Evolutionary conservation across 192 early-diverging fungal species (phyloP), one percentile per base, ranked within the genome.

Genomic region (Spizellomyces punctatus): DNA sequence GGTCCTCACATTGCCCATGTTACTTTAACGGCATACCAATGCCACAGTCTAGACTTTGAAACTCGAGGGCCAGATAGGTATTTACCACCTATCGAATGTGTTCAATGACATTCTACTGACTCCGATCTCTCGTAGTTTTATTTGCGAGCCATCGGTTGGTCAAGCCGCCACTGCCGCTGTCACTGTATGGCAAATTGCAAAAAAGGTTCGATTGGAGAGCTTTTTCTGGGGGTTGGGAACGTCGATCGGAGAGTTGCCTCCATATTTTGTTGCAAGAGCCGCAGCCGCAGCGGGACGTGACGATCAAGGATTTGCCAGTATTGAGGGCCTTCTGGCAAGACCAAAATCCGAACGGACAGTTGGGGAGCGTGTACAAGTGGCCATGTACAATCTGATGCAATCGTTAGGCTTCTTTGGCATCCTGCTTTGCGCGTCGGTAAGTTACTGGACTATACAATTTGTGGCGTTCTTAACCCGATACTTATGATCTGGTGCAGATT

Each of bases 191-290:
- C 62, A 77, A 5, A 91, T 98, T 12, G 85, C 87, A 50, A 52
- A 75, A 46, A 93, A 92, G 70, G 89, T 98, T 2, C 72, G 86
- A 46, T 80, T 81, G 70, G 94, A 95, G 63, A 89, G 86, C 58
- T 91, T 95, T 58, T 95, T 93, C 74, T 98, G 96, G 96, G 95
- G 95, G 17, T 75, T 91, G 45, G 95, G 95, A 45, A 98, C 95
- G 0, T 90, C 96, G 12, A 76, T 98, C 10, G 96, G 95, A 17
- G 96, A 98, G 77, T 75, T 98, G 21, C 96, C 95, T 12, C 96
- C 96, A 3, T 96, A 96, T 74, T 96, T 98, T 82, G 92, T 96
- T 17, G 92, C 95, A 21, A 83, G 93, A 58, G 94, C 95, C 14
- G 84, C 84, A 21, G 77, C 81, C 8, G 49, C 67, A 41, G 81